These are phyloP conservation scores for Talaromyces albobiverticillius DNA, from an alignment of 2,329 filamentous ascomycete species.

Conservation along the genomic window DNA sequence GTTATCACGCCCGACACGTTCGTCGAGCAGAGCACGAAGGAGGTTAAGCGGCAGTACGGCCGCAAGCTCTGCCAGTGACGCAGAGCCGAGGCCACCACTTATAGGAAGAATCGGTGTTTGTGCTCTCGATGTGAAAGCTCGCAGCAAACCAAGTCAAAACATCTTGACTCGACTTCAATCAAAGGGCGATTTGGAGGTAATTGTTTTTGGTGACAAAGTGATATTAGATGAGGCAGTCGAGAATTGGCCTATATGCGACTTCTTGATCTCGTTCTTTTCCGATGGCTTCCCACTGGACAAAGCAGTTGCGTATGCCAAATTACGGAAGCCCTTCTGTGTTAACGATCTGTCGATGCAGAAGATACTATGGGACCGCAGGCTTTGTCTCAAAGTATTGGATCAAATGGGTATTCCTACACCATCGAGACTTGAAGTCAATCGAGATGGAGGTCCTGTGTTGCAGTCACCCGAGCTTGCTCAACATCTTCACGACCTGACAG, in stretches of 20 bases:
- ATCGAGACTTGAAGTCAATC: constrained; percentile 81
- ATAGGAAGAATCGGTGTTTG: constrained; percentile 82
- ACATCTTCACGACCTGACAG: constrained; percentile 76
- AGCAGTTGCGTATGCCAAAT: constrained; percentile 89
- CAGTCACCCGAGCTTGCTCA: constrained; percentile 76
- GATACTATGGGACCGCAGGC: constrained; percentile 88
- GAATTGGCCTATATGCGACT: constrained; percentile 96
- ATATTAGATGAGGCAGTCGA: constrained; percentile 95
- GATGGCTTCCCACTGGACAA: constrained; percentile 97
- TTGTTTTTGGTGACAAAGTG: constrained; percentile 98
- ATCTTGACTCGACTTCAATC: constrained; percentile 90
- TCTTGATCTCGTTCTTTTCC: constrained; percentile 96
- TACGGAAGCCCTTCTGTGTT: constrained; percentile 93
- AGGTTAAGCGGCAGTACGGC: constrained; percentile 78
- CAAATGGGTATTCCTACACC: constrained; percentile 87
- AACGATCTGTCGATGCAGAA: constrained; percentile 98
- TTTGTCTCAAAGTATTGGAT: constrained; percentile 85
- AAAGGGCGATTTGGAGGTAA: constrained; percentile 90
- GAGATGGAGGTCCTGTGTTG: constrained; percentile 82
- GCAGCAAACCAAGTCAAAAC: constrained; percentile 94
- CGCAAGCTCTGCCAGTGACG: constrained; percentile 71
- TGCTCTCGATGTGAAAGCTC: constrained; percentile 89
- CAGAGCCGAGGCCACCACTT: constrained; percentile 48
- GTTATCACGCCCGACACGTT: constrained; percentile 40
- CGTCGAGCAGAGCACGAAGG: constrained; percentile 67